A percentile compares a stretch with the other conserved stretches of the same genome.
phyloP scores from a whole-genome alignment of 495 filamentous ascomycete species.

The Xylaria acuta region DNA sequence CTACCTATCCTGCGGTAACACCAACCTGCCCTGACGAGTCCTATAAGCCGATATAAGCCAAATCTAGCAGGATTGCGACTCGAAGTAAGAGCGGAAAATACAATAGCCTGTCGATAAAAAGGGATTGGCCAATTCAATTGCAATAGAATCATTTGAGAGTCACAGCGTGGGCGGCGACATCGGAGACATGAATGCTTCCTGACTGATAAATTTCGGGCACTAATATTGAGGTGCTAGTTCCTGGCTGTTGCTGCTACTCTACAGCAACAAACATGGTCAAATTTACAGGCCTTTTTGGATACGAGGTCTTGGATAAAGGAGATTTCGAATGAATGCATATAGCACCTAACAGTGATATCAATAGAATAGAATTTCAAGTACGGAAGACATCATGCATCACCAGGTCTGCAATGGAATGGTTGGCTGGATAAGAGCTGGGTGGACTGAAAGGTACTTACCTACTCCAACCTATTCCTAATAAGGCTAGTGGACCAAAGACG shows the following conservation, averaged over 20 bases:
- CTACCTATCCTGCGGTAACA: neutral
- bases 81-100: neutral
- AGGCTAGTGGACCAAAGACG: conserved; percentile 15
- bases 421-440: neutral
- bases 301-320: neutral
- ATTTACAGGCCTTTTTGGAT: neutral
- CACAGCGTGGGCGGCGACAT: conserved; percentile 1
- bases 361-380: neutral
- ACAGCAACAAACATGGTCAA: neutral
- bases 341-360: neutral
- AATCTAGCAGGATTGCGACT: neutral
- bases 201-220: neutral
- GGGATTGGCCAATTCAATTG: neutral
- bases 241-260: neutral
- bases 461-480: neutral
- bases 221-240: neutral
- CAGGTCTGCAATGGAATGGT: no score
- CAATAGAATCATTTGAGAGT: neutral
- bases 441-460: neutral
- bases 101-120: neutral
- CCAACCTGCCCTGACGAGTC: neutral
- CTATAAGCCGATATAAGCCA: neutral
- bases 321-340: neutral
- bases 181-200: neutral
- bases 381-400: no score